Percentiles rank a stretch among this genome's conserved stretches.
Conservation (phyloP, 2,329 filamentous ascomycete genomes). For the Didymella keratinophila region DNA sequence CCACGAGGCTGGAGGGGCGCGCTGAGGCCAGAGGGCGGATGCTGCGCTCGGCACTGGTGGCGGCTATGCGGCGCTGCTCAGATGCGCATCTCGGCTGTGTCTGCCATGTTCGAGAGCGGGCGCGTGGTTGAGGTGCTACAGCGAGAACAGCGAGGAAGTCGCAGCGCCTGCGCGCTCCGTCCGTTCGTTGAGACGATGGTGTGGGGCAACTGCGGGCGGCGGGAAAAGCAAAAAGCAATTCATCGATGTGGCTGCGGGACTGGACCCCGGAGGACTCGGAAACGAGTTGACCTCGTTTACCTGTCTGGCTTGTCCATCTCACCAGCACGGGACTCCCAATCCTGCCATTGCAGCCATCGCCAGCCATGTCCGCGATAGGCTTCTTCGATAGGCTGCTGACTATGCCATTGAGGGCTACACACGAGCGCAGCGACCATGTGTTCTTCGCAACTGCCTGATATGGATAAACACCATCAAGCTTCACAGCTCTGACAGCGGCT, state of each 20-base stretch:
- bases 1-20: conserved; percentile 16
- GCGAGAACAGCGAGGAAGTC: conserved; percentile 11
- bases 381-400: conserved; percentile 1
- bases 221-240: conserved; percentile 12
- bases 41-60: conserved; percentile 7
- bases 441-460: conserved; percentile 11
- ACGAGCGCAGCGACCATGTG: conserved; percentile 11
- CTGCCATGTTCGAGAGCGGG: conserved; percentile 15
- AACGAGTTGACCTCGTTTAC: background rate
- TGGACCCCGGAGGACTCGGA: conserved; percentile 6
- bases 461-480: background rate
- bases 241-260: conserved; percentile 9
- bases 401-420: conserved; percentile 5
- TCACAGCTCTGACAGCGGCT: background rate
- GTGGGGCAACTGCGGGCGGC: conserved; percentile 15
- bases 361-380: conserved; percentile 4
- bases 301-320: background rate
- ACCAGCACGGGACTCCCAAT: background rate
- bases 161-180: conserved; percentile 11
- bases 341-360: background rate
- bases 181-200: conserved; percentile 10
- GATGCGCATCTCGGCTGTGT: conserved; percentile 8
- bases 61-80: conserved; percentile 17
- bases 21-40: conserved; percentile 7
- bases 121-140: conserved; percentile 7